Percentiles rank a stretch among this genome's conserved stretches.
phyloP scores from a whole-genome alignment of 768 basidiomycete species.

The Tylopilus rubrobrunneus region DNA sequence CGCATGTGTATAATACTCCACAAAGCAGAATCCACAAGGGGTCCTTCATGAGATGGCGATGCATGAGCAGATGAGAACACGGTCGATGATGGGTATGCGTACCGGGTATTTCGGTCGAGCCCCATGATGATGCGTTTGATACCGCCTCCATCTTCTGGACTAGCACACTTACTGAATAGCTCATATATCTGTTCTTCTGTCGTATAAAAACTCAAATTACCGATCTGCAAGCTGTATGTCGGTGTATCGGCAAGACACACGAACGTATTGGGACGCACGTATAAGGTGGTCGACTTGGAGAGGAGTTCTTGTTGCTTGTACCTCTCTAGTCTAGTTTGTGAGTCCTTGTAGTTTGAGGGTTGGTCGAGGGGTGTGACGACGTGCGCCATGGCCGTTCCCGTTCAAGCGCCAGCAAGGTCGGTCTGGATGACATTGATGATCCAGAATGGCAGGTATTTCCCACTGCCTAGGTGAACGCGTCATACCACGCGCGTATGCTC shows the following conservation, averaged over 20 bases:
- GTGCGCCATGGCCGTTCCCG: conserved; percentile 64
- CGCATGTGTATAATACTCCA: conserved; percentile 91
- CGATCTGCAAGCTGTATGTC: conserved; percentile 50
- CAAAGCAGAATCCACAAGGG: conserved; percentile 94
- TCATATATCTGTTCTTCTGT: conserved; percentile 97
- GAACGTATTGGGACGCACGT: conserved; percentile 52
- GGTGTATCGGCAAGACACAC: conserved; percentile 11
- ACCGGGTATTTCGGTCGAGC: conserved; percentile 86
- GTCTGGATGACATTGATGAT: neutral
- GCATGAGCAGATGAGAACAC: conserved; percentile 4
- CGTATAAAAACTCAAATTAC: conserved; percentile 91
- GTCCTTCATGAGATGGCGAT: conserved; percentile 47
- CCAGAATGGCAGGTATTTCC: conserved; percentile 28
- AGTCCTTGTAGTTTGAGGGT: conserved; percentile 97
- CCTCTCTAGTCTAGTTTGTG: conserved; percentile 76
- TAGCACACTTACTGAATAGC: conserved; percentile 86
- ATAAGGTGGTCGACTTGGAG: conserved; percentile 81
- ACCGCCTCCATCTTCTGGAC: conserved; percentile 81
- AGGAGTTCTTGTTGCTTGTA: conserved; percentile 78
- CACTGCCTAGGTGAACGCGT: conserved; percentile 28
- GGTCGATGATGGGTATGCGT: conserved; percentile 14
- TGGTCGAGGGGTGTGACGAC: conserved; percentile 83
- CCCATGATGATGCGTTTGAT: conserved; percentile 96
- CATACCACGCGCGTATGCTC: conserved; percentile 14
- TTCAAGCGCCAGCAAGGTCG: neutral